These are phyloP conservation scores for Holtermannia corniformis DNA, from an alignment of 768 basidiomycete genomes.

Conservation along the genomic window DNA sequence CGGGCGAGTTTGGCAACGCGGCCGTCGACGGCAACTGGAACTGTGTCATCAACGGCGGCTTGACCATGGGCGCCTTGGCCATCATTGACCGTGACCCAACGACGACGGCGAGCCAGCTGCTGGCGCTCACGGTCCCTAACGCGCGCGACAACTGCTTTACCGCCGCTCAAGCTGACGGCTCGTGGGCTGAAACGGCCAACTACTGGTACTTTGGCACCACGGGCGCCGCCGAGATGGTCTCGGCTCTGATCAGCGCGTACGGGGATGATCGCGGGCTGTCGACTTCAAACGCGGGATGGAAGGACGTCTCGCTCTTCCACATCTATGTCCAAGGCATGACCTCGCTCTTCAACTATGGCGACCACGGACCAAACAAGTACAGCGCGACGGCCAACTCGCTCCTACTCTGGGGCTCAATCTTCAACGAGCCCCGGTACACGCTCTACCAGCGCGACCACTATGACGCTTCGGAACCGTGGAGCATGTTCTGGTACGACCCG, in stretches of 20 bases:
- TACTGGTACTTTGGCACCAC: constrained; percentile 69
- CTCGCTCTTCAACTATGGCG: constrained; percentile 50
- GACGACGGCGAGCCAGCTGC: constrained; percentile 57
- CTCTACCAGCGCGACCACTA: constrained; percentile 84
- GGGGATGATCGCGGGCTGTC: constrained; percentile 72
- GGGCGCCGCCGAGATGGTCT: constrained; percentile 77
- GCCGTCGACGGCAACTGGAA: constrained; percentile 85
- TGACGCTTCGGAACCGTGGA: constrained; percentile 69
- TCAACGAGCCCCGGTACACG: constrained; percentile 60
- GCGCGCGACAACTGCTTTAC: constrained; percentile 66
- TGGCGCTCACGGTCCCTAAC: constrained; percentile 61
- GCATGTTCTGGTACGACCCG: constrained; percentile 88
- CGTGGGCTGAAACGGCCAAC: constrained; percentile 88
- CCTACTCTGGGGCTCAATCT: constrained; percentile 64
- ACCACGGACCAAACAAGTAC: constrained; percentile 89
- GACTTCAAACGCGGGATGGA: constrained; percentile 58
- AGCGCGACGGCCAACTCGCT: constrained; percentile 85
- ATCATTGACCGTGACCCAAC: constrained; percentile 67
- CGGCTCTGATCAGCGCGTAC: constrained; percentile 71
- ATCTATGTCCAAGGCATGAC: constrained; percentile 78
- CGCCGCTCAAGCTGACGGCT: constrained; percentile 57
- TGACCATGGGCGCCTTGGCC: constrained; percentile 81
- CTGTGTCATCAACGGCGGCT: constrained; percentile 78
- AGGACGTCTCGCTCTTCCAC: constrained; percentile 71
- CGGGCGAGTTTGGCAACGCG: constrained; percentile 18